Base-by-base conservation (phyloP, 2,329 filamentous ascomycete genomes). In the Calonectria pauciramosa region DNA sequence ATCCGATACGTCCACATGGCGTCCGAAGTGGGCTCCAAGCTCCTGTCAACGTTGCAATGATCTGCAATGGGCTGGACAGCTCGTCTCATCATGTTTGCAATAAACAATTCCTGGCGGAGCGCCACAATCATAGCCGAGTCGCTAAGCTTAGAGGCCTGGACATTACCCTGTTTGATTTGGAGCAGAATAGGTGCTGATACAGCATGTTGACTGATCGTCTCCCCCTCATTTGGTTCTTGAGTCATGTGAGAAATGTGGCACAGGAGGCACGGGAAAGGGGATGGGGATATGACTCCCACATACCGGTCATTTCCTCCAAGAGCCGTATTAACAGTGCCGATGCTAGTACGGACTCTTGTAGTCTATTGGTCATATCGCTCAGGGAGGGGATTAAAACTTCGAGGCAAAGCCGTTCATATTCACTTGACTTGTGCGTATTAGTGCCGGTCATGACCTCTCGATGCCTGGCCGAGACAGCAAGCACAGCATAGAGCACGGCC, bases 291-390 rank as follows among this genome's bases (percentile, higher is more conserved):
- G 7, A 36, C 18, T 16, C 32, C 7, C 16, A 38, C 56, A 34
- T 60, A 60, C 56, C 56, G 5, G 56, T 60, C 56, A 60, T 60
- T 38, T 60, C 56, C n/a, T 60, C 56, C n/a, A 60, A 28, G 11
- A 60, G 34, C n/a, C 56, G 34, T 16, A 60, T 60, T 11, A 60
- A 32, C 56, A 60, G 36, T 8, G 56, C 56, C n/a, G 56, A 60
- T 9, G 56, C 56, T 20, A 60, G 36, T 3, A 60, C 32, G n/a
- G 56, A 60, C 7, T 60, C 56, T 28, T 60, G 56, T 8, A 60
- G n/a, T 11, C 34, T 60, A 8, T 60, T 60, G 14, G 32, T 60
- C n/a, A 34, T 60, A 41, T 60, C 56, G 34, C 32, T 60, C 8
- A 60, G 14, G 3, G 56, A 60, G 3, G 56, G 56, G 16, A 60